Conservation (phyloP, 2,329 filamentous ascomycete genomes). For the Apiospora hydei region DNA sequence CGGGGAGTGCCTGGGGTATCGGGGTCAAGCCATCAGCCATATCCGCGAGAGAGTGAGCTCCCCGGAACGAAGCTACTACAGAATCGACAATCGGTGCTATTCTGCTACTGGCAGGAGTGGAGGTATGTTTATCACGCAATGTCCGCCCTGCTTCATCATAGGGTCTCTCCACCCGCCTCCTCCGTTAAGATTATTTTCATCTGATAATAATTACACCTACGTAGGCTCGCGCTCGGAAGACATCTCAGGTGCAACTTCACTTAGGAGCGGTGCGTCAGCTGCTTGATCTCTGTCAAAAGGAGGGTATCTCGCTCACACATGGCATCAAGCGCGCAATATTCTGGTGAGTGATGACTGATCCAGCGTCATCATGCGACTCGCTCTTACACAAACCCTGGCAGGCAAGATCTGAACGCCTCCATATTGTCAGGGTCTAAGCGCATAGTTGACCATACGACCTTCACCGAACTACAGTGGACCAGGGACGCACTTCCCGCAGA, state of each 20-base stretch:
- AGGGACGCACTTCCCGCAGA: conserved; percentile 42
- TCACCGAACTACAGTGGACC: conserved; percentile 49
- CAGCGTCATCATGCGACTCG: neutral
- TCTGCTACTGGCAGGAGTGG: conserved; percentile 49
- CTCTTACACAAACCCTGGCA: conserved; percentile 31
- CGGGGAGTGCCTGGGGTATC: conserved; percentile 46
- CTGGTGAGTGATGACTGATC: neutral
- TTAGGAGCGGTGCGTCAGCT: conserved; percentile 48
- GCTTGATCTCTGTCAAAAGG: conserved; percentile 41
- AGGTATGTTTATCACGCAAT: conserved; percentile 40
- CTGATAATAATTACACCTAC: conserved; percentile 26
- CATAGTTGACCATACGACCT: conserved; percentile 49
- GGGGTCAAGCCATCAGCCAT: conserved; percentile 40
- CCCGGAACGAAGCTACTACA: conserved; percentile 37
- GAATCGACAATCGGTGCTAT: conserved; percentile 51
- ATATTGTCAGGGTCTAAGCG: conserved; percentile 48
- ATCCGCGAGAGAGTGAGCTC: conserved; percentile 46
- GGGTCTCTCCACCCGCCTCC: neutral
- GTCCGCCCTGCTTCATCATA: neutral
- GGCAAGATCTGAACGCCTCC: conserved; percentile 52
- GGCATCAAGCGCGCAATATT: conserved; percentile 51
- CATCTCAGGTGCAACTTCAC: conserved; percentile 49
- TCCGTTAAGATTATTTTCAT: neutral
- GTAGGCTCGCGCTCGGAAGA: conserved; percentile 47
- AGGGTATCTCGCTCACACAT: conserved; percentile 41